These are phyloP conservation scores for Aspergillus alliaceus DNA, from an alignment of 2,329 filamentous ascomycete species.

Conservation along the genomic window DNA sequence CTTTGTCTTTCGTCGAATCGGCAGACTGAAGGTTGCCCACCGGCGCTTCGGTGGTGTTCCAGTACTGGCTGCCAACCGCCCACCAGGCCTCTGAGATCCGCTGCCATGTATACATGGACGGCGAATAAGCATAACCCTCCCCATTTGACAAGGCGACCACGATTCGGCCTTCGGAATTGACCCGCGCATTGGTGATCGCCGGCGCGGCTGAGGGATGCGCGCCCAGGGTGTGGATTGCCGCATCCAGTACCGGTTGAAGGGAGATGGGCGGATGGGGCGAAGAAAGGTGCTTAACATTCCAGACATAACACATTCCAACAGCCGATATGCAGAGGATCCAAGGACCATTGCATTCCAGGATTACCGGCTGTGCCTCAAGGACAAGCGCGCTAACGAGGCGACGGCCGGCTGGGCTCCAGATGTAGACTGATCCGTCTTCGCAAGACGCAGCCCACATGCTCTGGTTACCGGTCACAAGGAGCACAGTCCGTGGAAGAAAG, in stretches of 20 bases:
- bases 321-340: slow-evolving; percentile 90
- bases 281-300: slow-evolving; percentile 81
- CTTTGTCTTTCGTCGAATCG: slow-evolving; percentile 59
- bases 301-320: slow-evolving; percentile 86
- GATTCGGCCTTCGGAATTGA: slow-evolving; percentile 84
- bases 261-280: slow-evolving; percentile 89
- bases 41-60: slow-evolving; percentile 94
- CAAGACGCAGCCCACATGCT: slow-evolving; percentile 91
- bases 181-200: slow-evolving; percentile 82
- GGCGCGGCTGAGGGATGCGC: slow-evolving; percentile 77
- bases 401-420: slow-evolving; percentile 90
- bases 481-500: slow-evolving; percentile 79
- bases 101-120: slow-evolving; percentile 87
- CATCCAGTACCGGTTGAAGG: slow-evolving; percentile 82
- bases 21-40: slow-evolving; percentile 76
- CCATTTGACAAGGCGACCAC: slow-evolving; percentile 92
- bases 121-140: slow-evolving; percentile 88
- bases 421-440: slow-evolving; percentile 85
- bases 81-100: slow-evolving; percentile 96
- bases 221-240: slow-evolving; percentile 76
- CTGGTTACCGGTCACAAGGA: slow-evolving; percentile 87
- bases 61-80: slow-evolving; percentile 96
- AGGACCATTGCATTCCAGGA: slow-evolving; percentile 84
- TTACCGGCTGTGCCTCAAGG: slow-evolving; percentile 88
- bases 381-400: slow-evolving; percentile 81